phyloP scores from a whole-genome alignment of 257 asterid species.

The Solanum dulcamara region DNA sequence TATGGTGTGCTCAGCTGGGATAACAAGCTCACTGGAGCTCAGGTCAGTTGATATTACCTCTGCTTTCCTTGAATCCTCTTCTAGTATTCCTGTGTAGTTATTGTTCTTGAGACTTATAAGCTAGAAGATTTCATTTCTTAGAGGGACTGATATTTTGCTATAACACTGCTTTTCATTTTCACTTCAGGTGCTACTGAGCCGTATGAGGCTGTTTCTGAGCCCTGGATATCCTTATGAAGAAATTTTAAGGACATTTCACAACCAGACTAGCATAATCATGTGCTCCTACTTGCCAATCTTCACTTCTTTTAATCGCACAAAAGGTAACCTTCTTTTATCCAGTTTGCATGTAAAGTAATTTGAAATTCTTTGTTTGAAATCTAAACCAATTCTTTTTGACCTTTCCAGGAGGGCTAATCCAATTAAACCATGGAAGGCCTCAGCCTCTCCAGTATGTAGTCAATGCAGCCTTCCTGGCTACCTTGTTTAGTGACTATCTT shows the following conservation, averaged over 20 bases:
- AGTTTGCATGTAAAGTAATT: neutral
- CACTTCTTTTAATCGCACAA: constrained; percentile 78
- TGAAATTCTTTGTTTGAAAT: neutral
- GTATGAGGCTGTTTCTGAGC: constrained; percentile 73
- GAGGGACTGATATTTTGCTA: neutral
- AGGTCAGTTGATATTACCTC: constrained; percentile 31
- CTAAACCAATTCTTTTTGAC: neutral
- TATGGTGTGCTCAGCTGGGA: constrained; percentile 98
- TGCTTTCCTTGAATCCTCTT: neutral
- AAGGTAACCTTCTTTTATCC: constrained; percentile 23
- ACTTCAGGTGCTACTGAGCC: constrained; percentile 76
- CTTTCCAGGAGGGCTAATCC: constrained; percentile 76
- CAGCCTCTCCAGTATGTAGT: constrained; percentile 93
- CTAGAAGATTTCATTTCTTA: neutral
- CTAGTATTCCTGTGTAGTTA: neutral
- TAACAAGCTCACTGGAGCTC: constrained; percentile 88
- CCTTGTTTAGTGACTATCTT: constrained; percentile 80
- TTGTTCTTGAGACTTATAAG: neutral
- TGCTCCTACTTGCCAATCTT: constrained; percentile 82
- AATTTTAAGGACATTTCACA: constrained; percentile 74
- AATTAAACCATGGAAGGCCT: constrained; percentile 84
- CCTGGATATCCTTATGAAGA: constrained; percentile 98
- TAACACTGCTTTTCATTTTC: neutral
- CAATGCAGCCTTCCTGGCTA: constrained; percentile 86
- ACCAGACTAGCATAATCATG: constrained; percentile 85